phyloP scores from a whole-genome alignment of 2,329 filamentous ascomycete species.

The Cryphonectria nitschkei region DNA sequence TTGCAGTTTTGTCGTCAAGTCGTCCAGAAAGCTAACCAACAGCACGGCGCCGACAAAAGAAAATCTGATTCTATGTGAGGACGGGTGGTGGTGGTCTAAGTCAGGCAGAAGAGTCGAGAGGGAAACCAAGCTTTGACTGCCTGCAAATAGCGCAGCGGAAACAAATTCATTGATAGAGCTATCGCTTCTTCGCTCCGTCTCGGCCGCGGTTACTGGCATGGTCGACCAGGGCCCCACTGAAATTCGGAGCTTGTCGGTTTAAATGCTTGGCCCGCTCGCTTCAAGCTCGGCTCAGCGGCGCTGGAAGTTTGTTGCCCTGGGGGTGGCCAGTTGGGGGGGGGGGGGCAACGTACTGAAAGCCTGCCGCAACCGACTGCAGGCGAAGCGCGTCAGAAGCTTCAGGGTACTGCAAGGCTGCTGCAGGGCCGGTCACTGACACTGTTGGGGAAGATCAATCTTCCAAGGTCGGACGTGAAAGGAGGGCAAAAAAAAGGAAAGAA shows the following conservation, averaged over 20 bases:
- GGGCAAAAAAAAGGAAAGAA: no score
- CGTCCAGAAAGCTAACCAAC: slow-evolving; percentile 28
- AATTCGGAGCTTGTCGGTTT: slow-evolving; percentile 29
- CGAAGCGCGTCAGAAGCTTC: background rate
- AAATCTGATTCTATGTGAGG: slow-evolving; percentile 18
- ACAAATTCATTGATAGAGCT: slow-evolving; percentile 34
- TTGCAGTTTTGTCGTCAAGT: slow-evolving; percentile 21
- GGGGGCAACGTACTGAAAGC: background rate
- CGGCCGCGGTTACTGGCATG: slow-evolving; percentile 11
- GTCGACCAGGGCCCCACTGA: slow-evolving; percentile 6
- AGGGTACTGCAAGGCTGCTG: background rate
- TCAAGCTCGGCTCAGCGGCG: slow-evolving; percentile 21
- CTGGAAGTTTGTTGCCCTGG: background rate
- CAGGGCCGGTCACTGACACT: background rate
- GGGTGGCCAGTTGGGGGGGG: background rate
- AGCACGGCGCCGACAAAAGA: slow-evolving; percentile 26
- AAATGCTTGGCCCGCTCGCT: slow-evolving; percentile 26
- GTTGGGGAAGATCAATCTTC: slow-evolving; percentile 9
- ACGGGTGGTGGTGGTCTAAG: background rate
- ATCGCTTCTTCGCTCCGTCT: slow-evolving; percentile 14
- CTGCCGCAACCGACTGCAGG: background rate
- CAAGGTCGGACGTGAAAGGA: background rate
- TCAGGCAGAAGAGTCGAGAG: slow-evolving; percentile 26
- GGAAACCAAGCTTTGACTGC: background rate
- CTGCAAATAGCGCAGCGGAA: slow-evolving; percentile 41